Percentiles rank a stretch among this genome's conserved stretches.
phyloP scores from a whole-genome alignment of 306 rosid genomes.

The Gillenia trifoliata region DNA sequence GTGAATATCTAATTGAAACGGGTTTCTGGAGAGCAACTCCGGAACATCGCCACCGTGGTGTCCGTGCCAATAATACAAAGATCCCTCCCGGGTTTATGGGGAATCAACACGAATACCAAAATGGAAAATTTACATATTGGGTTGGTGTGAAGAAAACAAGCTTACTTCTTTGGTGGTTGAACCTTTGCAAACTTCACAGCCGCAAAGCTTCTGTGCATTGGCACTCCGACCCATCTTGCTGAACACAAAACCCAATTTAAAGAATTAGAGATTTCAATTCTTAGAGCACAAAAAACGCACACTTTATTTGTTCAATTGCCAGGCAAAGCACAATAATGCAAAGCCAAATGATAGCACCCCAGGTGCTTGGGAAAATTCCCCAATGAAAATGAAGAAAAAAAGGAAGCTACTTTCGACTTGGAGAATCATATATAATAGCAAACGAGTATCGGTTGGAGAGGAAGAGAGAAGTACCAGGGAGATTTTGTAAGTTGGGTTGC shows the following conservation, averaged over 20 bases:
- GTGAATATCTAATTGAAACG: background rate
- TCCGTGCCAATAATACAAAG: too few species aligned
- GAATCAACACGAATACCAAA: background rate
- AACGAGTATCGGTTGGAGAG: background rate
- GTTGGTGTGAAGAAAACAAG: conserved; percentile 2
- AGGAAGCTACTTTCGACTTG: background rate
- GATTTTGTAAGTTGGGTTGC: conserved; percentile 17
- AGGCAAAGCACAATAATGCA: background rate
- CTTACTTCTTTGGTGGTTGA: conserved; percentile 57
- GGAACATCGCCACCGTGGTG: too few species aligned
- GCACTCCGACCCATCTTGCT: conserved; percentile 42
- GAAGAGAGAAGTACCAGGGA: conserved; percentile 18
- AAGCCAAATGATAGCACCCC: background rate
- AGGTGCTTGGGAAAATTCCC: conserved; percentile 13
- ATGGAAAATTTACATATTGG: background rate
- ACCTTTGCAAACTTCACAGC: conserved; percentile 42
- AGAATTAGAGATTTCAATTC: background rate
- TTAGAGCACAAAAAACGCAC: background rate
- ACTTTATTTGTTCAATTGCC: background rate
- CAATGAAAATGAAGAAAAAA: background rate
- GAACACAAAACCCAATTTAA: background rate
- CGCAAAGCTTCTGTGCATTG: conserved; percentile 46
- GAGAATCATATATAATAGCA: background rate
- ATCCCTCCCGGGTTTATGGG: too few species aligned
- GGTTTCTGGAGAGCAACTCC: background rate